These are phyloP conservation scores for Paecilomyces sp. DNA, from an alignment of 2,329 filamentous ascomycete genomes.

Conservation along the genomic window DNA sequence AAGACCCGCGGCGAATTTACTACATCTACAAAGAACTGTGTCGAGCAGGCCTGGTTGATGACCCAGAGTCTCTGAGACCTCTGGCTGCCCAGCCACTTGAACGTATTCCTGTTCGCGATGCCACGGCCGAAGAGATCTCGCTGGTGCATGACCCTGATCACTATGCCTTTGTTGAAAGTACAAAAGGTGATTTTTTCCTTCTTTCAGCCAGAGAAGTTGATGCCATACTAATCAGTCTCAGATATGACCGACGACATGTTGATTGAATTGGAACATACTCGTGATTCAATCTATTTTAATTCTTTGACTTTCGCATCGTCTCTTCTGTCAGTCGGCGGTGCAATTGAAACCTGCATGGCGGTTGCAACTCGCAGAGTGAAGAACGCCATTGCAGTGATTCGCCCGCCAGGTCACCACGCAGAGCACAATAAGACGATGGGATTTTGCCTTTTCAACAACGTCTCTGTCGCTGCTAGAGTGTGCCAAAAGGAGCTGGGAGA, in stretches of 20 bases:
- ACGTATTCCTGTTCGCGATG: slow-evolving; percentile 70
- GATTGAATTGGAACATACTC: slow-evolving; percentile 59
- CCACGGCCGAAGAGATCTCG: slow-evolving; percentile 71
- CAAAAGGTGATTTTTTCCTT: slow-evolving; percentile 33
- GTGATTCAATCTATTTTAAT: slow-evolving; percentile 78
- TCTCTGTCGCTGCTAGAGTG: slow-evolving; percentile 81
- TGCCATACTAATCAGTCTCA: slow-evolving; percentile 15
- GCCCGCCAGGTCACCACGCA: slow-evolving; percentile 91
- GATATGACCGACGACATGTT: slow-evolving; percentile 54
- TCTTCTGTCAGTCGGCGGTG: slow-evolving; percentile 78
- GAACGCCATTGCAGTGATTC: slow-evolving; percentile 91
- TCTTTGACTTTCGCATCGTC: slow-evolving; percentile 74
- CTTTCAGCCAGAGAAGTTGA: neutral
- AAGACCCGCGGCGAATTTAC: slow-evolving; percentile 87
- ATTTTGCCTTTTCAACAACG: slow-evolving; percentile 98
- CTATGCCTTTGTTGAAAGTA: slow-evolving; percentile 66
- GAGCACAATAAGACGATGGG: slow-evolving; percentile 81
- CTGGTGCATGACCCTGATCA: slow-evolving; percentile 72
- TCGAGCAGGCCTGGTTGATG: slow-evolving; percentile 68
- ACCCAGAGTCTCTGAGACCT: slow-evolving; percentile 44
- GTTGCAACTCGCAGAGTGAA: slow-evolving; percentile 77
- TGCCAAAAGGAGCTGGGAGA: slow-evolving; percentile 78
- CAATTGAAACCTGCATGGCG: slow-evolving; percentile 92
- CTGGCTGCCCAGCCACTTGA: slow-evolving; percentile 49
- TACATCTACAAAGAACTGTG: slow-evolving; percentile 89